Percentiles rank a stretch among this genome's conserved stretches.
Conservation (phyloP, 805 yeast species). For the Cyberlindnera americana region DNA sequence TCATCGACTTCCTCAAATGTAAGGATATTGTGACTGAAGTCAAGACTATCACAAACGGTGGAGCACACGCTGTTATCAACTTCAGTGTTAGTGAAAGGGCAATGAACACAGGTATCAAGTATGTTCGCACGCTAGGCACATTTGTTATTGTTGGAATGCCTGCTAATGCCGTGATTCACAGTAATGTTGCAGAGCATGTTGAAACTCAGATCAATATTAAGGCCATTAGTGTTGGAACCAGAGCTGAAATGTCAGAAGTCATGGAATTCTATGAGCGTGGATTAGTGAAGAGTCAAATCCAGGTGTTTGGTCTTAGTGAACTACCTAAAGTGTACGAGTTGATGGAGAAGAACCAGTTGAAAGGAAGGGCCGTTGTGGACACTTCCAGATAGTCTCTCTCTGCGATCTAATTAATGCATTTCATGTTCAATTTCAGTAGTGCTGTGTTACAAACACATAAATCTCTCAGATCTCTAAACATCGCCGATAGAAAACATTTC, state of each 20-base stretch:
- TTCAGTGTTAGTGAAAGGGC: slow-evolving; percentile 54
- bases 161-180: slow-evolving; percentile 42
- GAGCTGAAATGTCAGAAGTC: slow-evolving; percentile 50
- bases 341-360: slow-evolving; percentile 52
- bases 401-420: no score
- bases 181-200: slow-evolving; percentile 43
- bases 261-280: slow-evolving; percentile 65
- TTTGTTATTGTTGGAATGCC: slow-evolving; percentile 62
- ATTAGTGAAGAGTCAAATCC: slow-evolving; percentile 54
- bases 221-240: slow-evolving; percentile 30
- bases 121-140: slow-evolving; percentile 56
- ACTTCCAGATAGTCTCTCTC: slow-evolving; percentile 43
- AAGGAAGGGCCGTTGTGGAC: slow-evolving; percentile 83
- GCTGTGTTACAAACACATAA: not conserved
- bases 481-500: no score
- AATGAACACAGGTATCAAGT: slow-evolving; percentile 44
- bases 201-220: slow-evolving; percentile 42
- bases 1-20: slow-evolving; percentile 47
- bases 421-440: not conserved
- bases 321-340: slow-evolving; percentile 46
- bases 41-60: slow-evolving; percentile 49
- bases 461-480: not conserved
- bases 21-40: slow-evolving; percentile 47
- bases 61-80: slow-evolving; percentile 68
- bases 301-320: slow-evolving; percentile 51